Base-by-base conservation (phyloP, 2,329 filamentous ascomycete genomes). In the Aspergillus bombycis region DNA sequence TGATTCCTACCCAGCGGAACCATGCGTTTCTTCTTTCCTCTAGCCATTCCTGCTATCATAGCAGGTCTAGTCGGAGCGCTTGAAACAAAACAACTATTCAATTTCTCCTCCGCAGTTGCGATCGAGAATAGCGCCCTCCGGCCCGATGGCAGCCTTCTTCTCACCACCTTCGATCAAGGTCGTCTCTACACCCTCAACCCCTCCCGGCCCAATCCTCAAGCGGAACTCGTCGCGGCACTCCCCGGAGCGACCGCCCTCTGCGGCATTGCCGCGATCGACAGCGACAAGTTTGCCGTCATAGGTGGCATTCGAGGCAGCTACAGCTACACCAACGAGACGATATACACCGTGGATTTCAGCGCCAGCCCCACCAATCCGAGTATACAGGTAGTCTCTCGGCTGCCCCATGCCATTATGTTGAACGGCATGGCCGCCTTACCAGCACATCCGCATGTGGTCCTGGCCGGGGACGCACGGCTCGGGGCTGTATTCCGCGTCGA, bases 341-440 rank as follows among this genome's bases (percentile, higher is more conserved):
- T 70, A 7, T 68, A 62, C 43, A 65, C 67, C 1, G 61, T 71
- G 41, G 68, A 71, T 41, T 61, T 70, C 21, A 48, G 26, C 43
- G 6, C 30, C 34, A 41, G 56, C 48, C 43, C n/a, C 2, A 26
- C 10, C 1, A 23, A 12, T 6, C n/a, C 63, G 16, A 45, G 46
- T 0, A 56, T 65, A 7, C 23, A 48, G 9, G 60, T 57, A 12
- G 55, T 65, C 2, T 57, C 67, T 7, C 43, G 19, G 14, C 60
- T 70, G 19, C 67, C 65, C 0, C 48, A 64, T 28, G 67, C 69
- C 2, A 57, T 64, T 16, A 63, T 68, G 57, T 60, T 71, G 7
- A 71, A 71, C 26, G 67, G 67, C 11, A 56, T 71, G 26, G 58
- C 68, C 11, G 58, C 65, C 9, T 30, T 71, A 16, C 67, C 64